Evolutionary conservation across 176 grass and related monocot species (phyloP), one percentile per base, ranked within the genome.

Genomic region (Aegilops umbellulata): DNA sequence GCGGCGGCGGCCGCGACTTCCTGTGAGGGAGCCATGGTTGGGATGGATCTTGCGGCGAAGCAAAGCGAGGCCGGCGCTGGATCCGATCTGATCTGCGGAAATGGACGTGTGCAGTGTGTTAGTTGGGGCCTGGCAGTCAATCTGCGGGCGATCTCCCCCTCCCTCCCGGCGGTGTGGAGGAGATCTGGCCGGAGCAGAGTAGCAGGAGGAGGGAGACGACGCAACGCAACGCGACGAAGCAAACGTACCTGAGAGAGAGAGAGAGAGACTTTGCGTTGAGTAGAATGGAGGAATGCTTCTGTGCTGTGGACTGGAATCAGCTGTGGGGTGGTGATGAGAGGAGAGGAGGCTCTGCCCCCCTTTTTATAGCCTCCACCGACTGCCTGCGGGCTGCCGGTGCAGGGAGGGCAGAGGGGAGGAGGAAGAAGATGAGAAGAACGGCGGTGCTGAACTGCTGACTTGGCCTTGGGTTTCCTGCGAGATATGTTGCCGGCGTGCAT

Each of bases 21-120:
- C 17, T 81, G 72, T 8, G 89, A 76, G 63, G 93, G 93, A 25
- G 91, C 83, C 93, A 98, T 95, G 2, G 55, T 1, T 51, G 47
- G n/a, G n/a, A n/a, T 7, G 70, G 39, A 7, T 51, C 5, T 51
- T n/a, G n/a, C n/a, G n/a, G n/a, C n/a, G n/a, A n/a, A n/a, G n/a
- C n/a, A n/a, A n/a, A n/a, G n/a, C n/a, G n/a, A n/a, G n/a, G n/a
- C n/a, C n/a, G n/a, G n/a, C n/a, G n/a, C 1, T 16, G 10, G 41
- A 44, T 44, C 42, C 1, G 47, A 53, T 53, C 49, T 51, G 47
- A 51, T 51, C 5, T 53, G 49, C 16, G 49, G 0, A 53, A 17
- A 53, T 53, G 49, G 49, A 19, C 0, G 15, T 51, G 46, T 0
- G 0, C 46, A 0, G 46, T 49, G 0, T 19, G 49, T 53, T 19